These are phyloP conservation scores for Coniochaeta prunicola DNA, from an alignment of 2,329 filamentous ascomycete species.

Conservation along the genomic window DNA sequence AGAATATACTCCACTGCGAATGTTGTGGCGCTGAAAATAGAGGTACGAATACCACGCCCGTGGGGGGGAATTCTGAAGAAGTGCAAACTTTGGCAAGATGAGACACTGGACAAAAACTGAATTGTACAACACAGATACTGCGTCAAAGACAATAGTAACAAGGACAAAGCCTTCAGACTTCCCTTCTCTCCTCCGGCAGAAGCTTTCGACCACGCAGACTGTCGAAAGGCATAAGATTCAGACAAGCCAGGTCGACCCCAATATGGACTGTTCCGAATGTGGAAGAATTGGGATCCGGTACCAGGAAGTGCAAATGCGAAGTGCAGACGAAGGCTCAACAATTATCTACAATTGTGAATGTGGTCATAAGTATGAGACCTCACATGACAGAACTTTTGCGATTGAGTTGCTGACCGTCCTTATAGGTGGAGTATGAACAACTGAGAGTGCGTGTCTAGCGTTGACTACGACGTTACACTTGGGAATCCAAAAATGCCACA, in stretches of 20 bases:
- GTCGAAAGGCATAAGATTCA: constrained; percentile 71
- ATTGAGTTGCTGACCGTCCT: neutral
- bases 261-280: constrained; percentile 73
- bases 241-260: constrained; percentile 56
- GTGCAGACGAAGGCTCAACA: constrained; percentile 92
- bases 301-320: constrained; percentile 76
- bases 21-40: constrained; percentile 80
- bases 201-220: constrained; percentile 79
- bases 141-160: constrained; percentile 70
- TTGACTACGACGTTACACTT: neutral
- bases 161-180: constrained; percentile 85
- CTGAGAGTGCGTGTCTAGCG: constrained; percentile 5
- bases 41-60: constrained; percentile 45
- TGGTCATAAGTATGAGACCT: constrained; percentile 61
- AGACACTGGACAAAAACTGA: constrained; percentile 7
- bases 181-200: constrained; percentile 80
- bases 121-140: constrained; percentile 48
- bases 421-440: constrained; percentile 14
- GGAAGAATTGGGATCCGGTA: constrained; percentile 76
- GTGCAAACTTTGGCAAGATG: neutral
- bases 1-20: constrained; percentile 72
- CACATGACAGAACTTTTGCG: neutral
- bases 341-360: constrained; percentile 88
- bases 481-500: no score
- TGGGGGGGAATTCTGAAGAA: neutral